A percentile compares a stretch with the other conserved stretches of the same genome.
Evolutionary conservation across 139 green algal genomes (phyloP).

Genomic region (Edaphochlamys debaryana): DNA sequence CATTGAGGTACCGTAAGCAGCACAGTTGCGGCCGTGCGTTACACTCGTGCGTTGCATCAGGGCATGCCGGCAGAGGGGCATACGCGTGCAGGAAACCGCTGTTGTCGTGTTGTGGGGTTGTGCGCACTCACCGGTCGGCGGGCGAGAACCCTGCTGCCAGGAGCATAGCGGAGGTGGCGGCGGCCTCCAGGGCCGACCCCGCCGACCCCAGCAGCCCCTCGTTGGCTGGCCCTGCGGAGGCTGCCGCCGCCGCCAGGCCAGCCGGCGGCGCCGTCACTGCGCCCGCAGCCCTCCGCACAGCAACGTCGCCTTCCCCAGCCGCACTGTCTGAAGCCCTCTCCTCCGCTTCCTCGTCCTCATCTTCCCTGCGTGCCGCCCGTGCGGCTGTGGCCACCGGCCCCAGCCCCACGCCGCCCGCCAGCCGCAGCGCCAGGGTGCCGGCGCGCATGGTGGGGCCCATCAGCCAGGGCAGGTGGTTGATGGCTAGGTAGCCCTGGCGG

Average conservation of each 20-base stretch:
- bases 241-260: not conserved
- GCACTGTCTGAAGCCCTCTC: not conserved
- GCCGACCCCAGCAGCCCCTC: too few species aligned
- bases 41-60: too few species aligned
- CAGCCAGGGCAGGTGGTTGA: slow-evolving; percentile 6
- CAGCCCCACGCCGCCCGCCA: not conserved
- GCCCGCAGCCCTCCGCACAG: not conserved
- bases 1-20: not conserved
- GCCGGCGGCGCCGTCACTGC: not conserved
- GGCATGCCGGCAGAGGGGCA: not conserved
- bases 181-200: not conserved
- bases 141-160: not conserved
- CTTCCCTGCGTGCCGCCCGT: not conserved
- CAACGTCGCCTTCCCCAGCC: not conserved
- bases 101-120: not conserved
- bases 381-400: not conserved
- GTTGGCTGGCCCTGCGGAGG: not conserved
- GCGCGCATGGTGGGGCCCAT: not conserved
- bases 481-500: slow-evolving; percentile 10
- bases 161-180: not conserved
- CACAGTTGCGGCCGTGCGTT: not conserved
- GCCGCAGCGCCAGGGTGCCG: not conserved
- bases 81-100: not conserved
- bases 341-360: not conserved
- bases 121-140: not conserved